Evolutionary conservation across 1,139 yeast species (phyloP).

Genomic region (Kluyveromyces marxianus): DNA sequence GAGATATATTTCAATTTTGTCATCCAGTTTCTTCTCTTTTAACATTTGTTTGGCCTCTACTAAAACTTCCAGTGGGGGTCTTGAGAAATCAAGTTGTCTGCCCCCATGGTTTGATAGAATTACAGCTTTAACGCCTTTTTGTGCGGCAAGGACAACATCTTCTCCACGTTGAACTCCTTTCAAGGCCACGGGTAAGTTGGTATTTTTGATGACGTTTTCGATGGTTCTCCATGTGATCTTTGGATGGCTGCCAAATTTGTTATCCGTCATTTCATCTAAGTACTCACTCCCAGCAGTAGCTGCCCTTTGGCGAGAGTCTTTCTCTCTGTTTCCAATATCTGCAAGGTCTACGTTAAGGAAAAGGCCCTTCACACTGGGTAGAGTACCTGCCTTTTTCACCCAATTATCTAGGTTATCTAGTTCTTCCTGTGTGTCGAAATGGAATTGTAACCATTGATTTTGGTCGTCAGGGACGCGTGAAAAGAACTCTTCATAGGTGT

Average conservation of each 20-base stretch:
- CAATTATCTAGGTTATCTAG: constrained; percentile 50
- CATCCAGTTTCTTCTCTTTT: constrained; percentile 35
- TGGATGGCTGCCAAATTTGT: constrained; percentile 38
- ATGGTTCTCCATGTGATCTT: constrained; percentile 44
- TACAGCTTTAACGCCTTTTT: constrained; percentile 61
- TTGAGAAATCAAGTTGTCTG: constrained; percentile 54
- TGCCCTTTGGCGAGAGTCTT: constrained; percentile 52
- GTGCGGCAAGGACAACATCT: constrained; percentile 52
- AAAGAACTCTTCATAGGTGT: constrained; percentile 60
- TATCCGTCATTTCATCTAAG: constrained; percentile 42
- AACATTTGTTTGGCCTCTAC: constrained; percentile 52
- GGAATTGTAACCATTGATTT: constrained; percentile 76
- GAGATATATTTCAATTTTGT: constrained; percentile 34
- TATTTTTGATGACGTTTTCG: constrained; percentile 34
- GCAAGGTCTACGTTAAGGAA: constrained; percentile 88
- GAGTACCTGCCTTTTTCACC: constrained; percentile 57
- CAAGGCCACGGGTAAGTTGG: constrained; percentile 42
- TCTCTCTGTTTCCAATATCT: constrained; percentile 80
- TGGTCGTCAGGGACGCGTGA: constrained; percentile 39
- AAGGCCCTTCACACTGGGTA: constrained; percentile 69
- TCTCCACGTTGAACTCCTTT: constrained; percentile 63
- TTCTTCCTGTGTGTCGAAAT: constrained; percentile 68
- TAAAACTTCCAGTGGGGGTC: constrained; percentile 55
- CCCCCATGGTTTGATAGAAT: constrained; percentile 67
- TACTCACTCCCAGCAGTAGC: constrained; percentile 69